Percentiles rank a stretch among this genome's conserved stretches.
phyloP scores from a whole-genome alignment of 2,329 filamentous ascomycete species.

The Reticulascus tulasneorum region DNA sequence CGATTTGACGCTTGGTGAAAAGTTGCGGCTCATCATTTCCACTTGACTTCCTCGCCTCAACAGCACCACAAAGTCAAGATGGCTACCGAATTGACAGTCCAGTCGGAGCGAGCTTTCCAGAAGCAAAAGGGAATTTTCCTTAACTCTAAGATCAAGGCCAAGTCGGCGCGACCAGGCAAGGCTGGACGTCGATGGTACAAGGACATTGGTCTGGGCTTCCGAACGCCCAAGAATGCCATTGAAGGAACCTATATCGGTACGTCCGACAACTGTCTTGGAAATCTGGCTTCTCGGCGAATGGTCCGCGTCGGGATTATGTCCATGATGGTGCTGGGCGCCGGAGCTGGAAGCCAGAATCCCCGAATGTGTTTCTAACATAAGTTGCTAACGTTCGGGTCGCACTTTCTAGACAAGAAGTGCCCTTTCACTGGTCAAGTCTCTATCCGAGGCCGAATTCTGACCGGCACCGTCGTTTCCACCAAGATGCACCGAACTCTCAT shows the following conservation, averaged over 20 bases:
- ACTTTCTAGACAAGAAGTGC: constrained; percentile 94
- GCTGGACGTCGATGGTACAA: constrained; percentile 94
- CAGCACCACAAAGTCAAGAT: constrained; percentile 49
- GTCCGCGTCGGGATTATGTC: too few species aligned
- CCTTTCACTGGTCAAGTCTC: constrained; percentile 98
- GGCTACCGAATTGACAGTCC: constrained; percentile 98
- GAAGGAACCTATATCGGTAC: constrained; percentile 98
- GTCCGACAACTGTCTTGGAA: constrained; percentile 39
- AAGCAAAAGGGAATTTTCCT: constrained; percentile 99
- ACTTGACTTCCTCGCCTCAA: constrained; percentile 11
- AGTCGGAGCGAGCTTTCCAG: constrained; percentile 99
- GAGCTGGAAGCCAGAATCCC: background rate
- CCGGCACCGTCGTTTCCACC: constrained; percentile 97
- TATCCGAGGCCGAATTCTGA: constrained; percentile 99
- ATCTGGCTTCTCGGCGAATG: background rate
- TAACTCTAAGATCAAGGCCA: constrained; percentile 89
- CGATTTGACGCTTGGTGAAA: constrained; percentile 4
- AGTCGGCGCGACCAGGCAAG: constrained; percentile 83
- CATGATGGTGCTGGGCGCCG: background rate
- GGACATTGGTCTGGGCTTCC: constrained; percentile 98
- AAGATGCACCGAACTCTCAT: constrained; percentile 99
- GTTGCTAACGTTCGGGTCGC: constrained; percentile 9
- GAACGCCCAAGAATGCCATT: constrained; percentile 97
- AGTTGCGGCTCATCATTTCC: constrained; percentile 12
- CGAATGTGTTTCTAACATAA: background rate